Evolutionary conservation across 2,329 filamentous ascomycete genomes (phyloP).

Genomic region (Fonsecaea pugnacius): DNA sequence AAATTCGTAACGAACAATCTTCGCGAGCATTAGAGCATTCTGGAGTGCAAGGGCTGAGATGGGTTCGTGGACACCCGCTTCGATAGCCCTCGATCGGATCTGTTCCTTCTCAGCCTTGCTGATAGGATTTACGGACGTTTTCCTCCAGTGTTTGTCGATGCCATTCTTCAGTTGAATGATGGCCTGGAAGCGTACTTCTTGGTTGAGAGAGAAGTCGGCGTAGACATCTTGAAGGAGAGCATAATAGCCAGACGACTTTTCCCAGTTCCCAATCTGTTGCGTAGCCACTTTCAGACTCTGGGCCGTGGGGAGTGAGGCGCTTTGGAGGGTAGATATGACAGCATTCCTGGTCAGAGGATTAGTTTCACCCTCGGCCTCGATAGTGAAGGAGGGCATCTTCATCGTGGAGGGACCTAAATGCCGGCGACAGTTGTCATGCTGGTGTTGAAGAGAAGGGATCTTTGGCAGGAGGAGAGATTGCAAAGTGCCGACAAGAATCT

Average conservation of each 20-base stretch:
- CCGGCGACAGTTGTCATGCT: slow-evolving; percentile 8
- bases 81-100: slow-evolving; percentile 75
- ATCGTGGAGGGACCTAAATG: background rate
- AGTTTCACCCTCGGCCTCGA: slow-evolving; percentile 65
- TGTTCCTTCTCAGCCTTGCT: slow-evolving; percentile 71
- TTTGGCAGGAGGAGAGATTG: slow-evolving; percentile 2
- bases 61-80: slow-evolving; percentile 76
- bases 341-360: slow-evolving; percentile 68
- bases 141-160: slow-evolving; percentile 93
- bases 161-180: slow-evolving; percentile 96
- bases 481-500: slow-evolving; percentile 5
- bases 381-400: slow-evolving; percentile 38
- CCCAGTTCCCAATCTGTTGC: slow-evolving; percentile 74
- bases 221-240: slow-evolving; percentile 77
- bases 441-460: slow-evolving; percentile 3
- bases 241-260: slow-evolving; percentile 68
- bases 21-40: slow-evolving; percentile 84
- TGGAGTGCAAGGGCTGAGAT: slow-evolving; percentile 78
- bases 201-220: slow-evolving; percentile 74
- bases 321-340: slow-evolving; percentile 67
- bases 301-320: slow-evolving; percentile 58
- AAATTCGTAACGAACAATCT: slow-evolving; percentile 87
- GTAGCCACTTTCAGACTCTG: slow-evolving; percentile 62
- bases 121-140: slow-evolving; percentile 70
- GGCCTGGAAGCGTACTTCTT: slow-evolving; percentile 82